Conservation (phyloP, 768 basidiomycete genomes). For the Rhizopogon salebrosus region DNA sequence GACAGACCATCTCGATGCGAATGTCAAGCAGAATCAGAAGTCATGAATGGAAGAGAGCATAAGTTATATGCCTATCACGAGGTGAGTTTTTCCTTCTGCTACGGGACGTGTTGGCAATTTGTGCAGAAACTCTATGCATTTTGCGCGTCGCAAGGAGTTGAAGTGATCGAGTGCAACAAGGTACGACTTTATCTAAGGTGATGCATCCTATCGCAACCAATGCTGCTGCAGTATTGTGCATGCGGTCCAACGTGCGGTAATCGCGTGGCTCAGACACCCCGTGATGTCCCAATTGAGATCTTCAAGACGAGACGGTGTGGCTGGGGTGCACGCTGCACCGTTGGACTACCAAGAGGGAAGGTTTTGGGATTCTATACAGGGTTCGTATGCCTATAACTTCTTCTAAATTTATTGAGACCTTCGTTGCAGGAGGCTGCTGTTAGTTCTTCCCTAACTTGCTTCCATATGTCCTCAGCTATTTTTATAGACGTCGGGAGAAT, state of each 20-base stretch:
- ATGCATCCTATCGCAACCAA: neutral
- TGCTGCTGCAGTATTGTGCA: constrained; percentile 33
- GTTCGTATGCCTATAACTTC: constrained; percentile 29
- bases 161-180: constrained; percentile 65
- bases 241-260: constrained; percentile 48
- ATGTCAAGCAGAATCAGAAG: constrained; percentile 44
- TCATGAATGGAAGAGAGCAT: constrained; percentile 24
- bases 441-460: constrained; percentile 12
- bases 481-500: constrained; percentile 36
- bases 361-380: constrained; percentile 68
- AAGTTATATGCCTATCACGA: constrained; percentile 40
- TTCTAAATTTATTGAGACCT: constrained; percentile 3
- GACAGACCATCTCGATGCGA: constrained; percentile 31
- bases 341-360: constrained; percentile 42
- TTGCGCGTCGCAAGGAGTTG: constrained; percentile 33
- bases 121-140: constrained; percentile 48
- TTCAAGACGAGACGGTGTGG: constrained; percentile 58
- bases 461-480: neutral
- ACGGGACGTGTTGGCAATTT: neutral
- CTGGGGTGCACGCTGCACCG: constrained; percentile 58
- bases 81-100: constrained; percentile 21
- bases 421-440: constrained; percentile 40
- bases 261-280: constrained; percentile 55
- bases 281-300: constrained; percentile 54
- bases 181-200: constrained; percentile 26